These are phyloP conservation scores for Neopestalotiopsis rosae DNA, from an alignment of 2,329 filamentous ascomycete genomes.

Conservation along the genomic window DNA sequence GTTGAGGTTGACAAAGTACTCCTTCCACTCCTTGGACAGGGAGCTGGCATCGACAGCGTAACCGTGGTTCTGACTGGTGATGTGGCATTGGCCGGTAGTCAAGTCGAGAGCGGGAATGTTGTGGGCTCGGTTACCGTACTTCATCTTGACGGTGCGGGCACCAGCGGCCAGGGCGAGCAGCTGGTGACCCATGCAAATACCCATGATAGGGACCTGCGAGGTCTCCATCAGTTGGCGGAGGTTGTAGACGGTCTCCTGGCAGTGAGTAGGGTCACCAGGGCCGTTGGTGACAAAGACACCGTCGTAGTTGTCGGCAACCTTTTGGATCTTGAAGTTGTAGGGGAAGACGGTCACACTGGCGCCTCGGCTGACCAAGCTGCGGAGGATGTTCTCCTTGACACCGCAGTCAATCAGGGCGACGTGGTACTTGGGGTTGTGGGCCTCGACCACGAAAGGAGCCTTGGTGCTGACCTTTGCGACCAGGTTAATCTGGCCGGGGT, in stretches of 20 bases:
- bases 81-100: conserved; percentile 96
- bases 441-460: conserved; percentile 93
- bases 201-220: conserved; percentile 92
- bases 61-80: conserved; percentile 97
- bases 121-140: conserved; percentile 98
- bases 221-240: conserved; percentile 88
- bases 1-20: conserved; percentile 98
- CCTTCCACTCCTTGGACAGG: conserved; percentile 86
- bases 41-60: conserved; percentile 91
- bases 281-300: conserved; percentile 99
- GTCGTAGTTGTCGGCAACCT: conserved; percentile 96
- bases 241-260: conserved; percentile 92
- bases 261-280: conserved; percentile 96
- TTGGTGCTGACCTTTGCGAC: conserved; percentile 98
- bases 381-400: conserved; percentile 99
- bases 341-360: conserved; percentile 94
- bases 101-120: conserved; percentile 96
- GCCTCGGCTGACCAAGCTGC: conserved; percentile 89
- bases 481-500: conserved; percentile 95
- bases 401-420: conserved; percentile 96
- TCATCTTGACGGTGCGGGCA: conserved; percentile 92
- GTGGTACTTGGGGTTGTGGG: conserved; percentile 82
- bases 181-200: conserved; percentile 97
- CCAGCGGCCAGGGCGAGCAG: conserved; percentile 89
- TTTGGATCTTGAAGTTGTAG: conserved; percentile 97